Conservation (phyloP, 345 rosid genomes). For the Eucalyptus fibrosa region DNA sequence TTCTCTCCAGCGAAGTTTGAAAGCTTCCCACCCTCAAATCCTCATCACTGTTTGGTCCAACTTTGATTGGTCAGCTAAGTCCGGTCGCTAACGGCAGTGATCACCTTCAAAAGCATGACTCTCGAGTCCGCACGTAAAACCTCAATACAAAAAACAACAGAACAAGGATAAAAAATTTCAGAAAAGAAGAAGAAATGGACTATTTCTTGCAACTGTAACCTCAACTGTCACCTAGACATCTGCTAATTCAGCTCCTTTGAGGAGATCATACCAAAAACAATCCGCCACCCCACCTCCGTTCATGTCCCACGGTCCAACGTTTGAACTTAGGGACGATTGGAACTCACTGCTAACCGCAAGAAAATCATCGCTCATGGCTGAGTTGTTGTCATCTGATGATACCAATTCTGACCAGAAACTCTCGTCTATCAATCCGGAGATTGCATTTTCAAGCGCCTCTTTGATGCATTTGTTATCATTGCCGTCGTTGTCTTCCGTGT, state of each 20-base stretch:
- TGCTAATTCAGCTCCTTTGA: neutral
- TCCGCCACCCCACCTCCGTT: neutral
- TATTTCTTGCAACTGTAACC: neutral
- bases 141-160: neutral
- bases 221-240: neutral
- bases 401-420: neutral
- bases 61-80: neutral
- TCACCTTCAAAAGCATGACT: neutral
- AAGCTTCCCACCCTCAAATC: neutral
- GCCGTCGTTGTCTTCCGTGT: neutral
- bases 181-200: neutral
- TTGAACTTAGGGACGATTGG: neutral
- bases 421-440: neutral
- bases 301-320: neutral
- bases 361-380: neutral
- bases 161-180: neutral
- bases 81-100: neutral
- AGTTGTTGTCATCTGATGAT: neutral
- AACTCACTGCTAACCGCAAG: neutral
- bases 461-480: neutral
- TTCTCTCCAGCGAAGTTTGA: neutral
- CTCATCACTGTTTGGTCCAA: neutral
- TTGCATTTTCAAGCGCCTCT: neutral
- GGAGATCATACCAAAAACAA: neutral
- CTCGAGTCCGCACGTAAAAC: neutral